A percentile compares a stretch with the other conserved stretches of the same genome.
Evolutionary conservation across 1,284 basidiomycete species (phyloP).

Genomic region (Ustilago loliicola): DNA sequence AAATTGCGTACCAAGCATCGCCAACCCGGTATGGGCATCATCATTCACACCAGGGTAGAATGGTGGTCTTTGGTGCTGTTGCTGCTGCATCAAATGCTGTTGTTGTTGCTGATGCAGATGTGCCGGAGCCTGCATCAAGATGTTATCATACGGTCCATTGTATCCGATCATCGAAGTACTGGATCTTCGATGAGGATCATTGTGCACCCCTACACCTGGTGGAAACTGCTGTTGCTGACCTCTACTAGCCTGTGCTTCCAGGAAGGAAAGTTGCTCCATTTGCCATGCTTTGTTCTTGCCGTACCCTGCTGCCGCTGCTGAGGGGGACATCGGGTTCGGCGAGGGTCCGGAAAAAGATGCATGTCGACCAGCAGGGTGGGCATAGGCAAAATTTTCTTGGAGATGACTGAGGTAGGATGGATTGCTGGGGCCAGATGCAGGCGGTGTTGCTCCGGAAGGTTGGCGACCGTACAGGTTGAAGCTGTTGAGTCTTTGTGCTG

Average conservation of each 20-base stretch:
- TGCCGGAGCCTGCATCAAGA: conserved; percentile 22
- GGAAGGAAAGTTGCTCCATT: conserved; percentile 58
- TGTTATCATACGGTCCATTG: conserved; percentile 31
- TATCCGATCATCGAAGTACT: conserved; percentile 26
- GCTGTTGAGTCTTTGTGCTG: conserved; percentile 32
- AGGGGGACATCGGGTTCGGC: conserved; percentile 9
- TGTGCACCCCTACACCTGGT: background rate
- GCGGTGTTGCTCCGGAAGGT: conserved; percentile 27
- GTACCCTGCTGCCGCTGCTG: conserved; percentile 45
- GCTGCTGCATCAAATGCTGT: conserved; percentile 12
- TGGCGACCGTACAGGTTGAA: conserved; percentile 46
- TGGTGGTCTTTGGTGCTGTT: conserved; percentile 28
- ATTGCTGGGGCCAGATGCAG: conserved; percentile 18
- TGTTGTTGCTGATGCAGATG: conserved; percentile 22
- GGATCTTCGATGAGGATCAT: conserved; percentile 22
- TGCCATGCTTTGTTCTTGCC: conserved; percentile 61
- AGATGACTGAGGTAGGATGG: conserved; percentile 26
- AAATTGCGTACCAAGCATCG: conserved; percentile 49
- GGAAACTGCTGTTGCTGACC: conserved; percentile 26
- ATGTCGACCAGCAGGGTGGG: conserved; percentile 25
- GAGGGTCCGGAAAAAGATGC: conserved; percentile 32
- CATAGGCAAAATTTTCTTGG: conserved; percentile 16
- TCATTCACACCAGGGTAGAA: conserved; percentile 34
- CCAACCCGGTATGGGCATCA: conserved; percentile 22
- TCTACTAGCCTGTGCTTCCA: conserved; percentile 49